Base-by-base conservation (phyloP, 495 filamentous ascomycete genomes). In the Cryomyces minteri region DNA sequence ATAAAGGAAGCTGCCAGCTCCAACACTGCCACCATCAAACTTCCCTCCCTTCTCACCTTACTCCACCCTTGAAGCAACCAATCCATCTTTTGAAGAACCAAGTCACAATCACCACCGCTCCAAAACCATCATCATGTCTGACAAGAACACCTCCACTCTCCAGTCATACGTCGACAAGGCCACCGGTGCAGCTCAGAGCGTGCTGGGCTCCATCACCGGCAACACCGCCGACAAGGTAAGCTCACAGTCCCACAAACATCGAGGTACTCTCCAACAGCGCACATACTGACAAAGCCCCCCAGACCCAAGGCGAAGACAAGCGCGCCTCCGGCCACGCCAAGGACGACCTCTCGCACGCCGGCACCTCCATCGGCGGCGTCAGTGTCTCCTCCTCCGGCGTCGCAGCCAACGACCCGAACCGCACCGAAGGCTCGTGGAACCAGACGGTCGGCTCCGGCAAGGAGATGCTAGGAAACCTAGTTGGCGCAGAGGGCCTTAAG, bases 401-500 rank as follows among this genome's bases (percentile, higher is more conserved):
- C 43, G 74, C 82, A 36, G 67, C 73, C 52, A 83, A 94, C 63
- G 66, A 85, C 59, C 68, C 76, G 6, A 66, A 87, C 61, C 82
- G 88, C 50, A 58, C 67, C 12, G 60, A 71, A 5, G 88, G 88
- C 32, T 67, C 71, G 36, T 88, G 81, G 74, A 83, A 94, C 66
- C 87, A 96, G 65, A 90, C 82, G 37, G 51, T 87, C 36, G 88
- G 88, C 45, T 74, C 82, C 0, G 79, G 73, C 37, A 96, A 96
- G 72, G 85, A 94, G 56, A 67, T 74, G 31, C 43, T 92, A 5
- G 88, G 88, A 46, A 77, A 77, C 50, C 40, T 85, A 8, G 48
- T 87, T 42, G 88, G 88, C 48, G 73, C 72, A 48, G 80, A 90
- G 64, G 69, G 58, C 40, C 61, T 96, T 41, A 86, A 84, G 61